A percentile compares a stretch with the other conserved stretches of the same genome.
Evolutionary conservation across 306 rosid genomes (phyloP).

Genomic region (Alnus glutinosa): DNA sequence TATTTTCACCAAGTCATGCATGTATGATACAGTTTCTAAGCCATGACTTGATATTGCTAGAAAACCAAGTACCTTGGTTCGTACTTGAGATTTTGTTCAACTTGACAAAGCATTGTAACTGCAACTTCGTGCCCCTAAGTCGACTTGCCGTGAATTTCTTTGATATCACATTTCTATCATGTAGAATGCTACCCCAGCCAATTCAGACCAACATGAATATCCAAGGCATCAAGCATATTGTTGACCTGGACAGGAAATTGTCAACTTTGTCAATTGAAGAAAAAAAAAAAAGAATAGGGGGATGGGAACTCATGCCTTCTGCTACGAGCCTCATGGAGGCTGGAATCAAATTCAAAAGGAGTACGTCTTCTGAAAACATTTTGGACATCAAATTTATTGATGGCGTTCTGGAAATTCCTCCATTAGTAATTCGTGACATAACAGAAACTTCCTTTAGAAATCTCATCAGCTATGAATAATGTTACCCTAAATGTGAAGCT

Average conservation of each 20-base stretch:
- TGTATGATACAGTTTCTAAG: background rate
- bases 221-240: slow-evolving; percentile 10
- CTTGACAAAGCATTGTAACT: background rate
- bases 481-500: background rate
- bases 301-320: background rate
- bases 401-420: slow-evolving; percentile 11
- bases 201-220: no score
- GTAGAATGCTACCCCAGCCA: no score
- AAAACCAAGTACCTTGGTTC: slow-evolving; percentile 19
- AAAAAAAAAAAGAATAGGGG: background rate
- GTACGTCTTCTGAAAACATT: background rate
- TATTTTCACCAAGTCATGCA: background rate
- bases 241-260: slow-evolving; percentile 8
- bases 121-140: background rate
- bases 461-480: slow-evolving; percentile 22
- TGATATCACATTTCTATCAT: background rate
- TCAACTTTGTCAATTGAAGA: background rate
- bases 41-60: slow-evolving; percentile 21
- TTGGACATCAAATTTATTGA: slow-evolving; percentile 1
- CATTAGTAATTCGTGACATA: slow-evolving; percentile 10
- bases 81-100: slow-evolving; percentile 11
- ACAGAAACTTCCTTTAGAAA: slow-evolving; percentile 14
- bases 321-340: background rate
- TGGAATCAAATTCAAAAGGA: slow-evolving; percentile 5
- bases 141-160: background rate